These are phyloP conservation scores for Guyanaporus albipodus DNA, from an alignment of 768 basidiomycete species.

Conservation along the genomic window DNA sequence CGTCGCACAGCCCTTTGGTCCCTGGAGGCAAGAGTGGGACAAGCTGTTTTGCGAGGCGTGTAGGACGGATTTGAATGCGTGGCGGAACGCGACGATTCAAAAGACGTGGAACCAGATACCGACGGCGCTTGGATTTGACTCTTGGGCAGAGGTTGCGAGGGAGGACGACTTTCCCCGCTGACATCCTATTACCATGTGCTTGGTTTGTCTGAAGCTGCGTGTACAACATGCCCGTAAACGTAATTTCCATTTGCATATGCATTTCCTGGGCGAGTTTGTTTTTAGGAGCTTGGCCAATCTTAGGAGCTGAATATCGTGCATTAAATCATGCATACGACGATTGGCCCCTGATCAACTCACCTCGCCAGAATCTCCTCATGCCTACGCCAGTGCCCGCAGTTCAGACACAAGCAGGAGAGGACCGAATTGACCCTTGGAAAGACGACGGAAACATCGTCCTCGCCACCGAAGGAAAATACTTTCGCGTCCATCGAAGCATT, in stretches of 20 bases:
- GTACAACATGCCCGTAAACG: too few species aligned
- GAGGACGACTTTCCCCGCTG: background rate
- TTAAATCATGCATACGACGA: too few species aligned
- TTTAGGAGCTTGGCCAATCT: background rate
- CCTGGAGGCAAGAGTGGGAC: constrained; percentile 17
- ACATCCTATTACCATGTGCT: too few species aligned
- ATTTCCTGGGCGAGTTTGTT: background rate
- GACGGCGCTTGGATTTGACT: constrained; percentile 6
- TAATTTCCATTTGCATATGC: background rate
- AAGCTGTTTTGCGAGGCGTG: constrained; percentile 11
- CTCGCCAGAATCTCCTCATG: background rate
- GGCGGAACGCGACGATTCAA: constrained; percentile 1
- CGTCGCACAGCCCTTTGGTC: constrained; percentile 1
- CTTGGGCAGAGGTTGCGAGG: constrained; percentile 7
- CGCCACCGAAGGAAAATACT: constrained; percentile 19
- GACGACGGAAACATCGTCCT: constrained; percentile 30
- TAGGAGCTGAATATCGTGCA: too few species aligned
- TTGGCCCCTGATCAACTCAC: too few species aligned
- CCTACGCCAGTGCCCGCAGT: background rate
- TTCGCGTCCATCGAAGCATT: constrained; percentile 30
- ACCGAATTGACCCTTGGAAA: background rate
- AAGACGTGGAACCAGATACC: constrained; percentile 15
- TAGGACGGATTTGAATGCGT: background rate
- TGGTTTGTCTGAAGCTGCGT: too few species aligned
- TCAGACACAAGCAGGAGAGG: background rate